Evolutionary conservation across 2,329 filamentous ascomycete genomes (phyloP), one percentile per base, ranked within the genome.

Genomic region (Cordyceps farinosa): DNA sequence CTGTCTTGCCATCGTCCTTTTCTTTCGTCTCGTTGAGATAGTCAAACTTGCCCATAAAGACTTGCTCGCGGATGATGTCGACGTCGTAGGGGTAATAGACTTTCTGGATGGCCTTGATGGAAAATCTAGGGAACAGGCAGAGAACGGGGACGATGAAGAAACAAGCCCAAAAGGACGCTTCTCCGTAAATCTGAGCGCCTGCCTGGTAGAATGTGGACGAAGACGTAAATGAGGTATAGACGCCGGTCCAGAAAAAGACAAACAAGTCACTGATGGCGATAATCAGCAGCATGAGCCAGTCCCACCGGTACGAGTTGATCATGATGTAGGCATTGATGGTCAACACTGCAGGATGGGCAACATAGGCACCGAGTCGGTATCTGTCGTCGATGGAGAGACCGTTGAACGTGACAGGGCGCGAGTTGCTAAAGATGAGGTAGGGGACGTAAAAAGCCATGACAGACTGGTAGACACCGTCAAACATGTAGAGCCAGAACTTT

Each of bases 401-500:
- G 67, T 85, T 89, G n/a, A 80, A 78, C 7, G 87, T 89, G 45
- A 89, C 84, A 65, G 91, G 90, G 47, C 83, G 87, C 29, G 87
- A 90, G 8, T 85, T 83, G 27, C 78, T 75, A 72, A 95, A 92
- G 30, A 95, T 80, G 52, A 96, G 81, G 74, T 95, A 97, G 1
- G 92, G 91, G 78, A 97, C 90, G 80, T 90, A 99, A 80, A 95
- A 99, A 70, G 89, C 89, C 70, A 98, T 90, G 64, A 95, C 83
- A 2, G 94, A 98, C 78, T 99, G 95, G 77, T 98, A 99, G 50
- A 96, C 75, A 66, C 94, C 95, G 75, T 99, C 95, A 67, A 87
- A 61, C 95, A 99, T 98, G 79, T 99, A 98, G 38, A 91, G 77
- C 90, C 95, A 99, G 75, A 99, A 99, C 78, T 99, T 99, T 59